Evolutionary conservation across 495 filamentous ascomycete genomes (phyloP).

Genomic region (Trichoderma parareesei): DNA sequence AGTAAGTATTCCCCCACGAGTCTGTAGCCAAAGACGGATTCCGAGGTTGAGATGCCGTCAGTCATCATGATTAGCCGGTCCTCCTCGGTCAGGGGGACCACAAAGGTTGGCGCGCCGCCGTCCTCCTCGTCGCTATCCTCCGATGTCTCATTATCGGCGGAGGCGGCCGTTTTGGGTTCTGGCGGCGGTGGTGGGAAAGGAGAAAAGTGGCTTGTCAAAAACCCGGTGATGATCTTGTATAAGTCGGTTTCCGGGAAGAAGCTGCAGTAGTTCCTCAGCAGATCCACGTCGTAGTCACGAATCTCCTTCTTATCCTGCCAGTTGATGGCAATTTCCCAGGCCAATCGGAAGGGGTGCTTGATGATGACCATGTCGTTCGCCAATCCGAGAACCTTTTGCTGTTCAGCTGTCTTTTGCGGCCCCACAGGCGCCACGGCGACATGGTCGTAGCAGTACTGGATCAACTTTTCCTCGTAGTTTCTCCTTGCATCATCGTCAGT

Average conservation of each 20-base stretch:
- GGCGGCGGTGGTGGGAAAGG: constrained; percentile 54
- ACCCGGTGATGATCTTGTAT: constrained; percentile 69
- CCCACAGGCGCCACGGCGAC: constrained; percentile 56
- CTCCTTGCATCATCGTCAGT: constrained; percentile 78
- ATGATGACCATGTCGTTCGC: constrained; percentile 92
- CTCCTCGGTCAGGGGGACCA: constrained; percentile 50
- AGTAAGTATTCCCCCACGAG: constrained; percentile 81
- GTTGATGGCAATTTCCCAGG: constrained; percentile 84
- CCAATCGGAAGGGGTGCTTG: constrained; percentile 81
- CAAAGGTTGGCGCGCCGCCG: constrained; percentile 38
- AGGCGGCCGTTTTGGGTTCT: constrained; percentile 2
- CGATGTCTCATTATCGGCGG: constrained; percentile 26
- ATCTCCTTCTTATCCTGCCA: constrained; percentile 75
- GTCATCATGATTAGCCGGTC: constrained; percentile 74
- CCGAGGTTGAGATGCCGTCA: constrained; percentile 67
- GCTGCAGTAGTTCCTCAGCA: constrained; percentile 68
- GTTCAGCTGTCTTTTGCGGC: constrained; percentile 55
- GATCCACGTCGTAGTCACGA: constrained; percentile 60
- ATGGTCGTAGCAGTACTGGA: constrained; percentile 71
- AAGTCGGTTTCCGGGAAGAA: constrained; percentile 83
- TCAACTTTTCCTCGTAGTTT: constrained; percentile 79
- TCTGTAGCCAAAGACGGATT: constrained; percentile 75
- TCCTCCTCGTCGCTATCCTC: constrained; percentile 44
- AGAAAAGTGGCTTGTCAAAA: constrained; percentile 73
- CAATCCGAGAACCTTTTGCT: constrained; percentile 59